Base-by-base conservation (phyloP, 805 yeast species). In the Myxozyma melibiosi region DNA sequence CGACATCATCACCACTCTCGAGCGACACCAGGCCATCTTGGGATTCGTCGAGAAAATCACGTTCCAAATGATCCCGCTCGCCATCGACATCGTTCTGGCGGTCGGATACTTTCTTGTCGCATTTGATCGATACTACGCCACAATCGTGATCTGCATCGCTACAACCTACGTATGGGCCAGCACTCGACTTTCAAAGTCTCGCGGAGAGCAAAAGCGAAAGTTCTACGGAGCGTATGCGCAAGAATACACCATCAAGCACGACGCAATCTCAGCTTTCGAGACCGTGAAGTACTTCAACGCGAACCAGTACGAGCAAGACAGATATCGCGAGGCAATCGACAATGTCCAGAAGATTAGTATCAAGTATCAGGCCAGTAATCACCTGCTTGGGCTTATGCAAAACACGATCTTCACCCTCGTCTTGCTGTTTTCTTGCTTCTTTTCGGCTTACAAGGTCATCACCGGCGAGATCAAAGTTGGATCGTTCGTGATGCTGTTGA, bases 231-330 rank as follows among this genome's bases (percentile, higher is more conserved):
- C 45, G 18, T 38, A 54, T 35, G 51, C 51, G 2, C 40, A 24
- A 20, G 58, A 40, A 30, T 51, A 39, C 24, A 31, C 51, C 16
- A 55, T 61, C 24, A 46, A 55, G 40, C 50, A 43, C 31, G 65
- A 61, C 37, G 41, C 61, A 4, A 55, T 61, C 11, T 27, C 59
- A 16, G 43, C 63, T 4, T 61, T 38, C 28, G 65, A 61, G 24
- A 61, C 62, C 8, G 61, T 61, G 3, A 61, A 58, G 33, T 54
- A 61, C 28, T 61, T 61, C 48, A 59, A 59, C 45, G 63, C 65
- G n/a, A 42, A 38, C 6, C 49, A 58, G 8, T 61, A 51, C 44
- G 65, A 61, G 48, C n/a, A 22, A 13, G 50, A 61, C 8, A 47
- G 65, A 31, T 61, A 46, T 31, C 24, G n/a, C 4, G 30, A 38